These are phyloP conservation scores for Euphorbia peplus DNA, from an alignment of 345 rosid genomes.

Conservation along the genomic window DNA sequence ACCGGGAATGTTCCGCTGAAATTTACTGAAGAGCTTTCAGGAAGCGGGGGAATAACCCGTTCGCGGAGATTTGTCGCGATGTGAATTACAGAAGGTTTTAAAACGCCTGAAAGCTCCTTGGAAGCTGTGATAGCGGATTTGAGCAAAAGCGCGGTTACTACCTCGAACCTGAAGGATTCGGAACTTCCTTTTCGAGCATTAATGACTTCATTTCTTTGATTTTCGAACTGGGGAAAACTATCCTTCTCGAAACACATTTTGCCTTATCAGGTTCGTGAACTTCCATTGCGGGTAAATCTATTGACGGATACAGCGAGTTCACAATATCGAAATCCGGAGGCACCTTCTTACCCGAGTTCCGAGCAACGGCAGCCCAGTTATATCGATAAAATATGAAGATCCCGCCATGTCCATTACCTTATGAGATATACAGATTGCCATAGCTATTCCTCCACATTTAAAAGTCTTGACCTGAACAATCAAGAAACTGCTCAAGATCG, in stretches of 20 bases:
- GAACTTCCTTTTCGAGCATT: background rate
- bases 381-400: background rate
- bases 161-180: background rate
- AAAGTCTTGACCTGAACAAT: background rate
- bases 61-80: background rate
- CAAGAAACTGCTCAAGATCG: background rate
- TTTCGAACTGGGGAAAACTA: background rate
- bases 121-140: background rate
- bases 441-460: conserved; percentile 2
- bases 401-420: background rate
- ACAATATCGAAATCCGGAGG: background rate
- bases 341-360: background rate
- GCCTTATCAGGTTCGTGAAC: background rate
- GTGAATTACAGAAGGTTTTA: background rate
- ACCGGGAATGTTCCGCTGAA: background rate
- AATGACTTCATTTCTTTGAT: background rate
- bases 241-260: background rate
- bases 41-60: background rate
- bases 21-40: background rate
- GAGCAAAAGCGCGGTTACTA: background rate
- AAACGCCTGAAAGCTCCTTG: background rate
- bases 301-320: background rate
- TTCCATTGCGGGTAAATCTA: background rate
- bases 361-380: conserved; percentile 3
- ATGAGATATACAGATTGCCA: conserved; percentile 5